Conservation (phyloP, 768 basidiomycete genomes). For the Naganishia onofrii region DNA sequence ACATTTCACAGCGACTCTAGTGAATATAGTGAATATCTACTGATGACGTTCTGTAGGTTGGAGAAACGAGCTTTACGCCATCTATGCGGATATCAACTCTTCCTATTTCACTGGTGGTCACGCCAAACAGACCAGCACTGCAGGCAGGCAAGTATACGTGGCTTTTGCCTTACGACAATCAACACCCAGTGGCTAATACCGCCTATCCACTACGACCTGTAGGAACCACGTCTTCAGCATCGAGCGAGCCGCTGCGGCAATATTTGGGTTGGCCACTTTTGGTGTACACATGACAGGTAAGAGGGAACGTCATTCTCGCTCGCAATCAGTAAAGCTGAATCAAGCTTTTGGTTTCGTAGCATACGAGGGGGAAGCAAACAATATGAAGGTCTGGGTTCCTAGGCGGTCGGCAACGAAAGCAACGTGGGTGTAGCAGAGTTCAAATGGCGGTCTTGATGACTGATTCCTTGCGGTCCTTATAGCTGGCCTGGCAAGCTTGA, state of each 20-base stretch:
- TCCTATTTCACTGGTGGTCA: constrained; percentile 57
- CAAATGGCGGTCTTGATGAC: neutral
- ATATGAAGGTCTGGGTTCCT: constrained; percentile 77
- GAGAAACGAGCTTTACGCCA: constrained; percentile 76
- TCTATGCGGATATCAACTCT: constrained; percentile 54
- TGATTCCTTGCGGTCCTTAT: constrained; percentile 40
- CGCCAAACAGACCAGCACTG: neutral
- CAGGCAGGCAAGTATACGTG: neutral
- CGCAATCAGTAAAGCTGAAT: neutral
- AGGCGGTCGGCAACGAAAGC: constrained; percentile 79
- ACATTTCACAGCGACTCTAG: too few relatives aligned
- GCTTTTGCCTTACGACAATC: neutral
- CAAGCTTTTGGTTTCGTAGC: constrained; percentile 29
- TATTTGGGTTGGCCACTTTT: constrained; percentile 87
- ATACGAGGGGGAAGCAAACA: constrained; percentile 50
- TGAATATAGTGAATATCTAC: constrained; percentile 56
- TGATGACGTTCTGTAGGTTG: constrained; percentile 66
- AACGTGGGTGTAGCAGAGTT: constrained; percentile 61
- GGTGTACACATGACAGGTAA: constrained; percentile 80
- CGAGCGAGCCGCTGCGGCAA: constrained; percentile 80
- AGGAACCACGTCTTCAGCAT: constrained; percentile 77
- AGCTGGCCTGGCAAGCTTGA: constrained; percentile 82
- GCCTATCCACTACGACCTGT: neutral
- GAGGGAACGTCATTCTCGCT: neutral
- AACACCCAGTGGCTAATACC: too few relatives aligned